Percentiles rank a stretch among this genome's conserved stretches.
Evolutionary conservation across 129 eudicot species (phyloP).

Genomic region (Erigeron canadensis): DNA sequence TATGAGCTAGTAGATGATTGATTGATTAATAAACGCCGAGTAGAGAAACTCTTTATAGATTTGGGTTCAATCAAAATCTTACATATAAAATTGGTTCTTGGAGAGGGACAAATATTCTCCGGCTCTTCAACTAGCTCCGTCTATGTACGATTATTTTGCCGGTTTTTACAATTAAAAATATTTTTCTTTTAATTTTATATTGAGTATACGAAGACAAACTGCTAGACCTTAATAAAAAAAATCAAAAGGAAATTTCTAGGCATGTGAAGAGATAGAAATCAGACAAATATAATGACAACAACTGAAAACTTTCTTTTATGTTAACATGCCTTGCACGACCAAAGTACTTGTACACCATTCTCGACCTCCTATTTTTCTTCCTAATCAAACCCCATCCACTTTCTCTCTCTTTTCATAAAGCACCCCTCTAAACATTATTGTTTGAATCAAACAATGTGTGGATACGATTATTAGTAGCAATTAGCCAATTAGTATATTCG

Average conservation of each 20-base stretch:
- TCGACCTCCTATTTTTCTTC: not conserved
- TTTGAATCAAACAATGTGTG: conserved; percentile 16
- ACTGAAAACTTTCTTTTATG: conserved; percentile 27
- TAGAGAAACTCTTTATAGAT: too few relatives aligned
- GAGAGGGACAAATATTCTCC: too few relatives aligned
- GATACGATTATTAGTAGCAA: conserved; percentile 1
- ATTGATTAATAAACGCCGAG: too few relatives aligned
- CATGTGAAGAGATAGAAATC: conserved; percentile 37
- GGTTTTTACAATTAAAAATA: too few relatives aligned
- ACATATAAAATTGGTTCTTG: too few relatives aligned
- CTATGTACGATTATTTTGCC: too few relatives aligned
- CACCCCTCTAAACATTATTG: not conserved
- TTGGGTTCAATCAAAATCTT: too few relatives aligned
- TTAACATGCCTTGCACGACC: conserved; percentile 26
- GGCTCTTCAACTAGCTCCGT: too few relatives aligned
- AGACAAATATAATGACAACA: conserved; percentile 27
- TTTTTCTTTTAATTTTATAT: too few relatives aligned
- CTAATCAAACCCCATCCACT: conserved; percentile 4
- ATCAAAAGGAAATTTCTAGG: conserved; percentile 29
- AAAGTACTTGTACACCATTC: conserved; percentile 2
- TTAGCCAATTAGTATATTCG: not conserved
- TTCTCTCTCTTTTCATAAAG: not conserved
- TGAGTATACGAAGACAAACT: not conserved
- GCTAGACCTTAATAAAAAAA: not conserved
- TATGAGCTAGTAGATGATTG: too few relatives aligned